These are phyloP conservation scores for Zymoseptoria ardabiliae DNA, from an alignment of 2,329 filamentous ascomycete genomes.

Conservation along the genomic window DNA sequence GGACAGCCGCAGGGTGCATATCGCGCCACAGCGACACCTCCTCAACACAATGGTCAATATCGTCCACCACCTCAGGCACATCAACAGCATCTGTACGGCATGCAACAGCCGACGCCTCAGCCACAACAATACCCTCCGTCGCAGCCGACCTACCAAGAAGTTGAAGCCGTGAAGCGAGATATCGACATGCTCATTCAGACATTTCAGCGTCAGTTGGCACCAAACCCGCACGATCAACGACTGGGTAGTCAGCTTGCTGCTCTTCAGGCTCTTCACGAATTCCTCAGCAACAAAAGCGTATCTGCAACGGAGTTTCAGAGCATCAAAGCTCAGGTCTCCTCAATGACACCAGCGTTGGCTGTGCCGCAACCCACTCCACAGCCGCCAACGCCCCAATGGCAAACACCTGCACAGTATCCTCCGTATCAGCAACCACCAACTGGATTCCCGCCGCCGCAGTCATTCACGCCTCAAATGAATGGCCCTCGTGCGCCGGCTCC, in stretches of 20 bases:
- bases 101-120: constrained; percentile 21
- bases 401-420: constrained; percentile 21
- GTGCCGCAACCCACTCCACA: constrained; percentile 26
- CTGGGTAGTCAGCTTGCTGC: constrained; percentile 75
- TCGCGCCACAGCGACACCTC: constrained; percentile 68
- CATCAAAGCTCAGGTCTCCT: constrained; percentile 77
- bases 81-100: constrained; percentile 29
- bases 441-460: constrained; percentile 12
- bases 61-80: constrained; percentile 26
- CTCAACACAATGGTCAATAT: constrained; percentile 42
- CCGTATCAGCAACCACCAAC: constrained; percentile 25
- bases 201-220: constrained; percentile 66
- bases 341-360: constrained; percentile 56
- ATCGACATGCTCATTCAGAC: constrained; percentile 69
- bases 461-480: constrained; percentile 13
- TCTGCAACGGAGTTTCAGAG: constrained; percentile 74
- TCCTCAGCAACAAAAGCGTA: constrained; percentile 70
- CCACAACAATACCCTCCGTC: constrained; percentile 17
- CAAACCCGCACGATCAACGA: constrained; percentile 66
- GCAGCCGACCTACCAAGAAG: constrained; percentile 16
- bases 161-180: constrained; percentile 70
- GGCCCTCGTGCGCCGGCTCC: constrained; percentile 24
- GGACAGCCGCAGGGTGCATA: constrained; percentile 49
- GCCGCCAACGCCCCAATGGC: constrained; percentile 28
- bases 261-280: constrained; percentile 73